Base-by-base conservation (phyloP, 139 green algal genomes). In the Ettlia oleoabundans region DNA sequence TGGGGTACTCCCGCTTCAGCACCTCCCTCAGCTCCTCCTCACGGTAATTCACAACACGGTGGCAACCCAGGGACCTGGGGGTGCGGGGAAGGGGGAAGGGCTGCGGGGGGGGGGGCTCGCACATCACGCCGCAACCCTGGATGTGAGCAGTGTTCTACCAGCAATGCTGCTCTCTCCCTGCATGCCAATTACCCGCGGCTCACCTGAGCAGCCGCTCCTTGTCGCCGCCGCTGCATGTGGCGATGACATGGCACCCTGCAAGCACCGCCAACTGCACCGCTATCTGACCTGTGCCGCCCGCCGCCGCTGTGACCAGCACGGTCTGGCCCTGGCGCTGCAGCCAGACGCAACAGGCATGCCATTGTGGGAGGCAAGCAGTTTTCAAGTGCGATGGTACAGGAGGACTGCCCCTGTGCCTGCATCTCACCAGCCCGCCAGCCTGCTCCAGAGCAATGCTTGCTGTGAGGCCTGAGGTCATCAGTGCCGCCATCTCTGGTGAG, bases 221-320 rank as follows among this genome's bases (percentile, higher is more conserved):
- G 47, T 88, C 88, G 24, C 68, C 61, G 15, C 86, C 84, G 38
- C 95, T 90, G 82, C 94, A 97, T 30, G 95, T 98, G 37, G 90
- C 96, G 28, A 99, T 86, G 52, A 99, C 96, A 22, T 85, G 82
- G 88, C 91, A 94, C 22, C 96, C 96, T 13, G 90, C 89, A 13
- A 92, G 68, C 89, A 95, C 95, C 26, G 94, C 94, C 68, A 99
- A 89, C 92, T 98, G 96, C 47, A 98, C 95, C 18, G 92, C 95
- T 88, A 99, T 97, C 86, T 98, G 96, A 18, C 95, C 95, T 0
- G 94, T 98, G 35, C 96, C 96, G 30, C 86, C 86, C 1, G 96
- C 96, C 5, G 96, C 96, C 10, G 96, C 96, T 2, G 96, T 99
- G 43, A 99, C 93, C 35, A 99, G 90, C 61, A 99, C 93, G 30